Conservation (phyloP, 352 stramenopile genomes). For the Phytophthora fragariaefolia region DNA sequence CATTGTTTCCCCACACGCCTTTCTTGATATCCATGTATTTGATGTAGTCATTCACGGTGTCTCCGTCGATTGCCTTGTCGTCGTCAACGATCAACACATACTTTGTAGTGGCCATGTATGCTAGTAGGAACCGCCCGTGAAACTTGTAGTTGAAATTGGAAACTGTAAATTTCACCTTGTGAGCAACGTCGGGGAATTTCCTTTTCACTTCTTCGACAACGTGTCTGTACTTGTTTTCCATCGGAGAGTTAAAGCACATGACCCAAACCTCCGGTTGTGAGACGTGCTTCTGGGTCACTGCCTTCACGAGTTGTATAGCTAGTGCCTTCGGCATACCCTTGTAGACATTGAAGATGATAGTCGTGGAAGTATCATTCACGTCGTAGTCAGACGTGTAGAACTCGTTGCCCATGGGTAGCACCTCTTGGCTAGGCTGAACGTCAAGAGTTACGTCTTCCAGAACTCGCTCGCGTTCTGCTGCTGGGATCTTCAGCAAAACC, state of each 20-base stretch:
- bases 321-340: slow-evolving; percentile 56
- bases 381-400: slow-evolving; percentile 54
- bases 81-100: slow-evolving; percentile 61
- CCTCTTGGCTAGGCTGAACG: slow-evolving; percentile 26
- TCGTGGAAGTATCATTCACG: slow-evolving; percentile 57
- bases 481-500: slow-evolving; percentile 31
- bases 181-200: slow-evolving; percentile 26
- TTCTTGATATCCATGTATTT: slow-evolving; percentile 48
- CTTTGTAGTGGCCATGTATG: slow-evolving; percentile 63
- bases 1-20: slow-evolving; percentile 61
- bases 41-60: slow-evolving; percentile 52
- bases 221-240: slow-evolving; percentile 47
- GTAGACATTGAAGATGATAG: slow-evolving; percentile 81
- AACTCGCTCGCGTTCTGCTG: slow-evolving; percentile 6
- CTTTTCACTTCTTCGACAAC: slow-evolving; percentile 43
- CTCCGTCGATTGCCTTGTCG: slow-evolving; percentile 53
- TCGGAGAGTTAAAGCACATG: slow-evolving; percentile 66
- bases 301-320: slow-evolving; percentile 49
- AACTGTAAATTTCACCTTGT: slow-evolving; percentile 47
- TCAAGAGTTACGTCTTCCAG: slow-evolving; percentile 21
- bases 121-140: slow-evolving; percentile 55
- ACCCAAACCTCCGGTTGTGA: slow-evolving; percentile 59
- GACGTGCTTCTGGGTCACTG: slow-evolving; percentile 45
- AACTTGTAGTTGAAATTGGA: slow-evolving; percentile 67
- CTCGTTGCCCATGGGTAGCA: slow-evolving; percentile 46